Evolutionary conservation across 148 eudicot species (phyloP).

Genomic region (Drosera capensis): DNA sequence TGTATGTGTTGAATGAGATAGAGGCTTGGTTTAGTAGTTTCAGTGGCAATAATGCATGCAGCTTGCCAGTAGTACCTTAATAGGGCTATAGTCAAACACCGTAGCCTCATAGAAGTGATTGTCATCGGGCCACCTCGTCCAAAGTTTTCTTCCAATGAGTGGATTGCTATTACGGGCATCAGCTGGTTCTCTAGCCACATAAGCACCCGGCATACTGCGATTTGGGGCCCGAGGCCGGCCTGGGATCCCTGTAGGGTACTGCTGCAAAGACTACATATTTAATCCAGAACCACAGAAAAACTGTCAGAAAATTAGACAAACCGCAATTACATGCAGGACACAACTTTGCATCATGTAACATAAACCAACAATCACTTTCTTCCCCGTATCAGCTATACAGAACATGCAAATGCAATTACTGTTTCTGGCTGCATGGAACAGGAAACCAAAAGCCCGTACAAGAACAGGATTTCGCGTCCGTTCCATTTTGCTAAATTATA

Average conservation of each 20-base stretch:
- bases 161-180: conserved; percentile 27
- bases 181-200: conserved; percentile 20
- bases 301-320: neutral
- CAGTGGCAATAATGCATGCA: neutral
- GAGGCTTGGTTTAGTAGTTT: neutral
- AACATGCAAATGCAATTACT: too few species aligned
- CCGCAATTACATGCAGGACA: neutral
- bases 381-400: too few species aligned
- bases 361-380: neutral
- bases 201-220: conserved; percentile 20
- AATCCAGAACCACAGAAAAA: conserved; percentile 2
- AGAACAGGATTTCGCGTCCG: too few species aligned
- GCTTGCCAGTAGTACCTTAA: conserved; percentile 9
- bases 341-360: conserved; percentile 1
- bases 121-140: conserved; percentile 58
- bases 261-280: conserved; percentile 22
- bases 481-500: too few species aligned
- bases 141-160: conserved; percentile 42
- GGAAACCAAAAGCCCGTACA: too few species aligned
- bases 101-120: conserved; percentile 42
- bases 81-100: conserved; percentile 29
- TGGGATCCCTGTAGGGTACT: conserved; percentile 23
- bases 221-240: conserved; percentile 29
- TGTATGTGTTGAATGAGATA: too few species aligned
- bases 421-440: too few species aligned